Conservation (phyloP, 2,329 filamentous ascomycete species). For the Ophiostoma sp. region DNA sequence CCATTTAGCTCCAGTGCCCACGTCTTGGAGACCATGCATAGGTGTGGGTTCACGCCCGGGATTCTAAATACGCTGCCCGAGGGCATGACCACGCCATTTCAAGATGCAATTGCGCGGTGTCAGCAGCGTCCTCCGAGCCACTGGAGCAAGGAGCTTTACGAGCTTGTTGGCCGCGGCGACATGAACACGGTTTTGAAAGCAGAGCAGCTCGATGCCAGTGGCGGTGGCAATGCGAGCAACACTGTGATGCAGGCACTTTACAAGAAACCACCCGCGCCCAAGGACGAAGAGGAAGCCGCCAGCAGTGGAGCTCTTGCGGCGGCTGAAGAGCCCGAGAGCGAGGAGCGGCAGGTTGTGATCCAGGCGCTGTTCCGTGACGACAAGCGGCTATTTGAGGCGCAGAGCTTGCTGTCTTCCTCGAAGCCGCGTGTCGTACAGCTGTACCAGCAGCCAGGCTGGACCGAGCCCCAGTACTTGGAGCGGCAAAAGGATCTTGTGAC, state of each 20-base stretch:
- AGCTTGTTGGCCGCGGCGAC: conserved; percentile 76
- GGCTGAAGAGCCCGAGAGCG: conserved; percentile 74
- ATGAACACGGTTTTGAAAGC: conserved; percentile 61
- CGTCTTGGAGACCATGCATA: conserved; percentile 68
- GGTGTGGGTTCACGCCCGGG: conserved; percentile 59
- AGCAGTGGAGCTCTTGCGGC: conserved; percentile 38
- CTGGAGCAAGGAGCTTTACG: conserved; percentile 67
- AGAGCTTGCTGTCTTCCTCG: conserved; percentile 76
- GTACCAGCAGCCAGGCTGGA: conserved; percentile 67
- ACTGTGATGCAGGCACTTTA: conserved; percentile 4
- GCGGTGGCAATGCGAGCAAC: conserved; percentile 11
- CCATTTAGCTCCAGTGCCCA: conserved; percentile 45
- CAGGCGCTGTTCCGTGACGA: conserved; percentile 87
- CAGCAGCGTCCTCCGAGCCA: conserved; percentile 73
- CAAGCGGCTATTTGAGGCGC: conserved; percentile 79
- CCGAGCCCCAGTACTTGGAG: conserved; percentile 82
- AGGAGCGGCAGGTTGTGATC: conserved; percentile 76
- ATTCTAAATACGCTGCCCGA: conserved; percentile 81
- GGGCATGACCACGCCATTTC: conserved; percentile 70
- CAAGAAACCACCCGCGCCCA: conserved; percentile 30
- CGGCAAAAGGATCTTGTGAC: conserved; percentile 88
- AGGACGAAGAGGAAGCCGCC: conserved; percentile 49
- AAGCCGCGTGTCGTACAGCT: conserved; percentile 75
- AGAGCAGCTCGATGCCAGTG: conserved; percentile 36
- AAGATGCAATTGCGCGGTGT: conserved; percentile 78